phyloP scores from a whole-genome alignment of 2,329 filamentous ascomycete species.

The Parastagonospora nodorum region DNA sequence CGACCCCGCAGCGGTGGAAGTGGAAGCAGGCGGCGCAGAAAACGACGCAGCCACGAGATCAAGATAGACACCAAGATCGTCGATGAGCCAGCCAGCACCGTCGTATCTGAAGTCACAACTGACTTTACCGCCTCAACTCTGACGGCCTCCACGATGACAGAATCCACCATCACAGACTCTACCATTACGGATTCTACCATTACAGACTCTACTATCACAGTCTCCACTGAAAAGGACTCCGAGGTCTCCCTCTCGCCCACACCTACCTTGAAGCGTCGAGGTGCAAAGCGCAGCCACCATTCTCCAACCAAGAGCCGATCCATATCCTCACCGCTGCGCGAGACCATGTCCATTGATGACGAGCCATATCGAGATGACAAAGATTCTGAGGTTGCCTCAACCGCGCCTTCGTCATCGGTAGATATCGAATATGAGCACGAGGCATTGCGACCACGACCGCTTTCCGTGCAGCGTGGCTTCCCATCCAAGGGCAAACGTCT shows the following conservation, averaged over 20 bases:
- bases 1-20: conserved; percentile 28
- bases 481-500: conserved; percentile 61
- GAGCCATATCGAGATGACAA: conserved; percentile 12
- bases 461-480: conserved; percentile 52
- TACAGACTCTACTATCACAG: conserved; percentile 1
- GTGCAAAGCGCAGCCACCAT: conserved; percentile 45
- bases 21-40: conserved; percentile 32
- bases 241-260: conserved; percentile 33
- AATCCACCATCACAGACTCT: background rate
- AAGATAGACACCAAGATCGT: conserved; percentile 31
- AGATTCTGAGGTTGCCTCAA: conserved; percentile 35
- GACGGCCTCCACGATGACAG: conserved; percentile 1
- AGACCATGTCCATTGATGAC: conserved; percentile 31
- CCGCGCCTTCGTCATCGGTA: conserved; percentile 44
- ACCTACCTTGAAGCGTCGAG: conserved; percentile 45
- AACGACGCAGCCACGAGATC: conserved; percentile 34
- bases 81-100: conserved; percentile 25
- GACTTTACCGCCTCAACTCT: conserved; percentile 2
- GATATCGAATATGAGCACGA: conserved; percentile 41
- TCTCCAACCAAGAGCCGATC: conserved; percentile 49
- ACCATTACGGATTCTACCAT: conserved; percentile 1
- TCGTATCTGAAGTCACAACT: conserved; percentile 24
- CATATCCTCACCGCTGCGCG: conserved; percentile 36
- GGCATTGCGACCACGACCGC: conserved; percentile 37
- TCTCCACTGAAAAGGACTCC: conserved; percentile 16